These are phyloP conservation scores for Isoetes taiwanensis DNA, from an alignment of 75 land plant genomes.

Conservation along the genomic window DNA sequence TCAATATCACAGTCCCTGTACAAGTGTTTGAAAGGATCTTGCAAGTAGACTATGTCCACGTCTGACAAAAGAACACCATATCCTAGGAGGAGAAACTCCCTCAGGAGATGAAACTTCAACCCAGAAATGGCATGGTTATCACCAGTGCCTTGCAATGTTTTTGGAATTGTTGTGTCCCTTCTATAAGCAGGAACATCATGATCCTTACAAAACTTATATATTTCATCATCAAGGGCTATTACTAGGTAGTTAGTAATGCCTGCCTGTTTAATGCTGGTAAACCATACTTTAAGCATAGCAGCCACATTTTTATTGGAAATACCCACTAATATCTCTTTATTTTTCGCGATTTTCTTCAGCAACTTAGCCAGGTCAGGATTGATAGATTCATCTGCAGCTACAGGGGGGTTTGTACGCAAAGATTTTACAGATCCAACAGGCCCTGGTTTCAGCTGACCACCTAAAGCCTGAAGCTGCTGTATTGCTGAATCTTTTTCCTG, in stretches of 20 bases:
- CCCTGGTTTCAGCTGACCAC: constrained; percentile 52
- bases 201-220: constrained; percentile 49
- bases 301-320: constrained; percentile 77
- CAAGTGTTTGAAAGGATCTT: constrained; percentile 77
- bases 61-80: constrained; percentile 92
- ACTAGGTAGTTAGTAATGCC: constrained; percentile 80
- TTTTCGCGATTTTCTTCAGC: constrained; percentile 47
- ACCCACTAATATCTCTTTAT: constrained; percentile 68
- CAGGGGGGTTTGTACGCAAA: constrained; percentile 60
- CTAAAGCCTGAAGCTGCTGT: constrained; percentile 31
- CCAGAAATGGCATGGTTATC: constrained; percentile 81
- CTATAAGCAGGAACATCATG: constrained; percentile 70
- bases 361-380: constrained; percentile 71
- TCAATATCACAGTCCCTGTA: constrained; percentile 93
- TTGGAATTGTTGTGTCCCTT: constrained; percentile 46
- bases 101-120: constrained; percentile 52
- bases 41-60: constrained; percentile 86
- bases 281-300: constrained; percentile 64
- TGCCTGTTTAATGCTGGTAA: constrained; percentile 51
- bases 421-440: constrained; percentile 78
- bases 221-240: constrained; percentile 71
- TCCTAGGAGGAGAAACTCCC: constrained; percentile 89
- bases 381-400: constrained; percentile 72
- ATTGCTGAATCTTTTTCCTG: constrained; percentile 44
- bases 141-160: constrained; percentile 37